Evolutionary conservation across 2,329 filamentous ascomycete species (phyloP), one percentile per base, ranked within the genome.

Genomic region (Claviceps sp.): DNA sequence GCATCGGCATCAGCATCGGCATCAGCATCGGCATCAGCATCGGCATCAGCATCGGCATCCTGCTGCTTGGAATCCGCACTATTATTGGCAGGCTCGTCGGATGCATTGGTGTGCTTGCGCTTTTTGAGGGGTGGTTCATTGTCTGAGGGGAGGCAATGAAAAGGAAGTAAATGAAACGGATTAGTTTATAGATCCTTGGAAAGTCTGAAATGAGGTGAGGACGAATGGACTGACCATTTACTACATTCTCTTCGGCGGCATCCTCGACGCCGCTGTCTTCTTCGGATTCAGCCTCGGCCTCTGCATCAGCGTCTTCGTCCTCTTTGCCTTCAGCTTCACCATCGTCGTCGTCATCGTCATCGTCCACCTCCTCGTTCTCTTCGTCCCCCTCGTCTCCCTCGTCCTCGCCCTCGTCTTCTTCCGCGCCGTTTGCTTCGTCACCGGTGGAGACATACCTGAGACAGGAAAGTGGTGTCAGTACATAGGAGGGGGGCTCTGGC

Each of bases 51-150:
- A 16, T 17, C 66, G 1, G 63, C 63, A 13, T 67, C 66, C 1
- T 67, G 66, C 38, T 52, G 38, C 13, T 47, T 17, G 2, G 47
- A 47, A 0, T 66, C 68, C 4, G 59, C 62, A 1, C 63, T 65
- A 20, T 60, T 63, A 22, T 60, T 62, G n/a, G 60, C 61, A 44
- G 60, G 61, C 46, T 62, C 61, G 20, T 55, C 61, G 22, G 62
- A 58, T 26, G 62, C 62, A 23, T 64, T 59, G 52, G 58, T 63
- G 26, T 71, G 74, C 70, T 75, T 77, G 59, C 68, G 69, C 66
- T 75, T 76, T 68, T 77, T 77, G 52, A 69, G 70, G 39, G 74
- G 74, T 47, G 71, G 73, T 50, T 68, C 67, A 54, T 67, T 62
- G 50, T 63, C 66, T 71, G 55, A 8, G 14, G 5, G 17, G 17